Conservation (phyloP, 768 basidiomycete genomes). For the Pisolithus albus region DNA sequence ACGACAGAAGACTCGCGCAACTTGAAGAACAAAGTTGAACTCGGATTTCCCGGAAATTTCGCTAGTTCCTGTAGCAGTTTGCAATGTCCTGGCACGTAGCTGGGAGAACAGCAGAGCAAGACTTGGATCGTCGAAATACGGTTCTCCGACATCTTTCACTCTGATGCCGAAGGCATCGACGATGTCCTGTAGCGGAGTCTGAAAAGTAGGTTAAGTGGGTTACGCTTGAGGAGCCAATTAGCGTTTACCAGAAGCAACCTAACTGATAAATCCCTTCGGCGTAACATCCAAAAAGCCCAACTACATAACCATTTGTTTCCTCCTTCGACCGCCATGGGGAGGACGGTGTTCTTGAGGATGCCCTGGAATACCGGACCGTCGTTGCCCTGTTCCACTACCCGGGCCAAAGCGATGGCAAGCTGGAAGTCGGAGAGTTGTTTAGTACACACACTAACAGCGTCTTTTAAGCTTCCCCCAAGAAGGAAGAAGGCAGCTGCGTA, state of each 20-base stretch:
- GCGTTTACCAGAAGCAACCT: constrained; percentile 74
- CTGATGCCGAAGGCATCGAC: constrained; percentile 48
- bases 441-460: constrained; percentile 87
- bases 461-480: constrained; percentile 79
- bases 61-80: constrained; percentile 88
- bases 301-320: constrained; percentile 92
- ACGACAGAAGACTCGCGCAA: constrained; percentile 85
- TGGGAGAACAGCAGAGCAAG: constrained; percentile 87
- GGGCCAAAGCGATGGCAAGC: constrained; percentile 79
- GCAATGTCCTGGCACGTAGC: constrained; percentile 82
- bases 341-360: constrained; percentile 66
- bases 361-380: constrained; percentile 69
- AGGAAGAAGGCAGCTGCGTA: constrained; percentile 99
- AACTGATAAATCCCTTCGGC: constrained; percentile 82
- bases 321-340: constrained; percentile 77
- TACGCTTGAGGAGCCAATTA: not conserved
- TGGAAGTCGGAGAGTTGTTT: constrained; percentile 87
- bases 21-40: constrained; percentile 94
- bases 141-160: constrained; percentile 66
- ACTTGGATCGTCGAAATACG: constrained; percentile 91
- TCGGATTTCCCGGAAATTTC: constrained; percentile 85
- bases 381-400: constrained; percentile 75
- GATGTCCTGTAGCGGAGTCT: constrained; percentile 77
- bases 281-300: constrained; percentile 96
- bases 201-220: not conserved